These are phyloP conservation scores for Aspergillus biplanus DNA, from an alignment of 495 filamentous ascomycete species.

Conservation along the genomic window DNA sequence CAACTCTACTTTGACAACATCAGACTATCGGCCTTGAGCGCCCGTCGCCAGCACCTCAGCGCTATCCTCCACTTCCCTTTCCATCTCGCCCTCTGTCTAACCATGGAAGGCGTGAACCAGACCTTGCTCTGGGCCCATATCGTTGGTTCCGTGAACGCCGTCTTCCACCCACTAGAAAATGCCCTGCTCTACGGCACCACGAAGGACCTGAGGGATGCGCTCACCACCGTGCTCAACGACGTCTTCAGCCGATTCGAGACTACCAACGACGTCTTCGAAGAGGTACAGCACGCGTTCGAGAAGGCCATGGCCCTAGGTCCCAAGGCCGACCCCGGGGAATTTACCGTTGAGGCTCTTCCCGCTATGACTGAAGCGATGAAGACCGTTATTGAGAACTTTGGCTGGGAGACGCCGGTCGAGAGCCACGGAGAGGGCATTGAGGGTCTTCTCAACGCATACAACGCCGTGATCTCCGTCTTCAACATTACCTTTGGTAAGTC, in stretches of 20 bases:
- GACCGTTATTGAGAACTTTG: slow-evolving; percentile 7
- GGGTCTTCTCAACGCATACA: background rate
- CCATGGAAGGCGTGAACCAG: slow-evolving; percentile 6
- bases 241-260: slow-evolving; percentile 3
- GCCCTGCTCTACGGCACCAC: background rate
- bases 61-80: slow-evolving; percentile 12
- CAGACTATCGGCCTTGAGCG: slow-evolving; percentile 6
- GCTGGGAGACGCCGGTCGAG: slow-evolving; percentile 8
- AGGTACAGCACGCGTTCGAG: background rate
- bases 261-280: background rate
- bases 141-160: background rate
- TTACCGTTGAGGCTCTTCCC: background rate
- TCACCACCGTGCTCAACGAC: background rate
- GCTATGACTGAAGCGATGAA: background rate
- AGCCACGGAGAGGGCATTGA: background rate
- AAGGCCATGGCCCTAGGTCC: background rate
- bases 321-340: background rate
- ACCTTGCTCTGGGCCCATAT: slow-evolving; percentile 6
- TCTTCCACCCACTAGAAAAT: background rate
- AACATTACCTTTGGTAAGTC: background rate
- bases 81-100: slow-evolving; percentile 10
- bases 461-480: background rate
- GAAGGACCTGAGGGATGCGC: background rate
- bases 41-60: slow-evolving; percentile 1
- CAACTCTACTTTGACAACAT: slow-evolving; percentile 15